These are phyloP conservation scores for Diaporthe capsici DNA, from an alignment of 2,329 filamentous ascomycete genomes.

Conservation along the genomic window DNA sequence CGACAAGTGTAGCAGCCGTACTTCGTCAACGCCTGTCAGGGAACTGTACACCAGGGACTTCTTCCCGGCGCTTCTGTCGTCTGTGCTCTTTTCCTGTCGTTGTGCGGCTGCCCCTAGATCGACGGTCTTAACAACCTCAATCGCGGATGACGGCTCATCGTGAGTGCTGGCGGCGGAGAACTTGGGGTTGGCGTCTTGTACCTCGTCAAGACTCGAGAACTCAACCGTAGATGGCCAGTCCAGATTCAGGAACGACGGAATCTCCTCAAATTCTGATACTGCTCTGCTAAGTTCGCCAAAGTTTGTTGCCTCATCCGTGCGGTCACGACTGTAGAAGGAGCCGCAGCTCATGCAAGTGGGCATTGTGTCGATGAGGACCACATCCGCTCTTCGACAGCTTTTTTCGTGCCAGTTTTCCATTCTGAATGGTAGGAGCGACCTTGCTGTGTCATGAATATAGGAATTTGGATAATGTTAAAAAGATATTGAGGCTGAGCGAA, in stretches of 20 bases:
- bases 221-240: not conserved
- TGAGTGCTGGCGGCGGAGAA: not conserved
- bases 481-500: not conserved
- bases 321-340: not conserved
- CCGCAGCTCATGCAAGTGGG: conserved; percentile 12
- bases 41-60: not conserved
- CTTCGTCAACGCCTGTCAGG: not conserved
- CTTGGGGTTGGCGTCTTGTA: not conserved
- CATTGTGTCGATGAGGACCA: conserved; percentile 3
- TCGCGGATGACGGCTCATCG: not conserved
- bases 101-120: too few species aligned
- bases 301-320: not conserved
- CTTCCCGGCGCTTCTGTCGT: too few species aligned
- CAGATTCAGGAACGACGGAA: not conserved
- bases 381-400: not conserved
- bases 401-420: not conserved
- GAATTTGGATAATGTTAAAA: not conserved
- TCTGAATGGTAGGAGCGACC: too few species aligned
- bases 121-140: rapidly evolving
- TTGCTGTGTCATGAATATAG: too few species aligned
- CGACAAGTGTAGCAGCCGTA: not conserved
- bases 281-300: not conserved
- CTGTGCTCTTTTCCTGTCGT: not conserved
- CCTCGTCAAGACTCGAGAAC: not conserved
- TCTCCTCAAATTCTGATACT: not conserved